phyloP scores from a whole-genome alignment of 257 asterid genomes.

The Paraleonurus japonicus region DNA sequence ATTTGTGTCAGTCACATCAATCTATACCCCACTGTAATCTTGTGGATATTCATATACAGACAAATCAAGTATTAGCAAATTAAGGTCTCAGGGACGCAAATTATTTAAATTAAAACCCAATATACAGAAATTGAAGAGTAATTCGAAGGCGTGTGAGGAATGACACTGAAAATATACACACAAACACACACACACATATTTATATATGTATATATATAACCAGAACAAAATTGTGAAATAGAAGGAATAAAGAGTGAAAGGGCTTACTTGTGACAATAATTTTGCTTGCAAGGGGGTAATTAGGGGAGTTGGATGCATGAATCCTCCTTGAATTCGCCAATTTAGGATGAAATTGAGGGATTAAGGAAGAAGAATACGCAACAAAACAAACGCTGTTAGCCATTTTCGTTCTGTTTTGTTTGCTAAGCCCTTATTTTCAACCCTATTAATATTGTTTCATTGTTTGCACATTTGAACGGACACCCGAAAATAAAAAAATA shows the following conservation, averaged over 20 bases:
- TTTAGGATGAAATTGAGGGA: slow-evolving; percentile 15
- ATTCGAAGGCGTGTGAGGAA: neutral
- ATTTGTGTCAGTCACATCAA: neutral
- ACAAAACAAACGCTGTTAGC: slow-evolving; percentile 20
- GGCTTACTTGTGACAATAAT: slow-evolving; percentile 54
- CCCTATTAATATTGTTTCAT: too few relatives aligned
- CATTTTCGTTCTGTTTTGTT: slow-evolving; percentile 1
- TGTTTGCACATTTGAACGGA: too few relatives aligned
- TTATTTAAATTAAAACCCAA: neutral
- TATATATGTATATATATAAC: neutral
- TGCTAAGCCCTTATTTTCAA: too few relatives aligned
- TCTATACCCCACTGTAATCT: neutral
- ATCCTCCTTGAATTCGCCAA: slow-evolving; percentile 14
- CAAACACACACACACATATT: too few relatives aligned
- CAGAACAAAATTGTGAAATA: neutral
- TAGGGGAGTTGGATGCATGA: slow-evolving; percentile 30
- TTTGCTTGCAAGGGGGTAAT: slow-evolving; percentile 67
- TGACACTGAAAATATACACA: too few relatives aligned
- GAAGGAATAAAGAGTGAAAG: neutral
- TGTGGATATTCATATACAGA: neutral
- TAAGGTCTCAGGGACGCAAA: neutral
- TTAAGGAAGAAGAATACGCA: slow-evolving; percentile 30
- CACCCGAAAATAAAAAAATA: too few relatives aligned
- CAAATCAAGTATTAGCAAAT: neutral
- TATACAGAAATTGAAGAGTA: neutral